phyloP scores from a whole-genome alignment of 2,329 filamentous ascomycete genomes.

The Phialemonium atrogriseum region DNA sequence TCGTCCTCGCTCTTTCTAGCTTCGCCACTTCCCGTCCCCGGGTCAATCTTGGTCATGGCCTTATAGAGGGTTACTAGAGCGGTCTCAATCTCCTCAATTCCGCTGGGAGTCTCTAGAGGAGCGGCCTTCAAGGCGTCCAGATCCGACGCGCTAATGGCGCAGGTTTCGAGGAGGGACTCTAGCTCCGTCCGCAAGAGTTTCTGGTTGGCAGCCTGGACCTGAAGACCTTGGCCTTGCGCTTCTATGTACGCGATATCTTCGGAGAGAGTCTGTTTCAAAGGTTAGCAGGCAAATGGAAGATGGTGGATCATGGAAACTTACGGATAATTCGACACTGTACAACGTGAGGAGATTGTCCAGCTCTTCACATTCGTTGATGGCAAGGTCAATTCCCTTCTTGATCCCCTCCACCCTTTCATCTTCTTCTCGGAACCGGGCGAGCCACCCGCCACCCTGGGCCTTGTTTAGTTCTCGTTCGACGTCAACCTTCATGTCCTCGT shows the following conservation, averaged over 20 bases:
- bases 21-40: slow-evolving; percentile 54
- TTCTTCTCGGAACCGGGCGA: slow-evolving; percentile 75
- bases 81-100: slow-evolving; percentile 68
- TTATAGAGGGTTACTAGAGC: slow-evolving; percentile 78
- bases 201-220: slow-evolving; percentile 95
- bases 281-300: slow-evolving; percentile 12
- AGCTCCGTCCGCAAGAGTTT: slow-evolving; percentile 88
- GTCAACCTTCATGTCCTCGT: slow-evolving; percentile 74
- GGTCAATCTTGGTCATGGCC: slow-evolving; percentile 90
- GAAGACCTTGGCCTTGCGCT: slow-evolving; percentile 90
- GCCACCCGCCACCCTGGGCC: slow-evolving; percentile 87
- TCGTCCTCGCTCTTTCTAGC: slow-evolving; percentile 39
- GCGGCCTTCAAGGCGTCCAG: slow-evolving; percentile 66
- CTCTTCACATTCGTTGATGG: slow-evolving; percentile 94
- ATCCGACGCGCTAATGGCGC: slow-evolving; percentile 72
- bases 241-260: slow-evolving; percentile 97
- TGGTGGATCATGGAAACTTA: slow-evolving; percentile 33
- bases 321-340: slow-evolving; percentile 88
- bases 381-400: slow-evolving; percentile 74
- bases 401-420: slow-evolving; percentile 86
- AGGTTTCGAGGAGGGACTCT: slow-evolving; percentile 79
- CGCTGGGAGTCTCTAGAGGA: slow-evolving; percentile 61
- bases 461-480: slow-evolving; percentile 82
- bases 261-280: slow-evolving; percentile 63
- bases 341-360: slow-evolving; percentile 88